phyloP scores from a whole-genome alignment of 2,329 filamentous ascomycete species.

The Sporothrix curviconia region DNA sequence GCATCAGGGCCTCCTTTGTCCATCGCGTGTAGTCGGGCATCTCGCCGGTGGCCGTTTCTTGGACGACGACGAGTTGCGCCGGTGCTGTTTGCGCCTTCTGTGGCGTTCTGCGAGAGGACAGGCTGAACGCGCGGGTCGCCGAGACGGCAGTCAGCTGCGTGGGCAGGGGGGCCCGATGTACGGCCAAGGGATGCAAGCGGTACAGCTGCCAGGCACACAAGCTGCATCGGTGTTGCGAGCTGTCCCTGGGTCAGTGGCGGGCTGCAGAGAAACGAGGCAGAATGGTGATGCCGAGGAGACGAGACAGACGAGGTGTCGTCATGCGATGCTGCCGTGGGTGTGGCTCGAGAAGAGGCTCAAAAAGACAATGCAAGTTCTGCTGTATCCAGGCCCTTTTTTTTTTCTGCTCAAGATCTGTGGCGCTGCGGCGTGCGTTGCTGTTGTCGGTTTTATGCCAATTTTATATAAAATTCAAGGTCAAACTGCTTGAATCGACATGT shows the following conservation, averaged over 20 bases:
- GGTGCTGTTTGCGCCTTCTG: too few relatives aligned
- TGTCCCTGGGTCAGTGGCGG: background rate
- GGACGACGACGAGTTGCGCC: background rate
- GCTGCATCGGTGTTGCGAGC: background rate
- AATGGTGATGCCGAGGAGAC: background rate
- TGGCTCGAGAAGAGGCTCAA: background rate
- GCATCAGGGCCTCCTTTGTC: conserved; percentile 32
- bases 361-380: background rate
- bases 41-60: background rate
- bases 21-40: conserved; percentile 20
- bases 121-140: too few relatives aligned
- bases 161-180: too few relatives aligned
- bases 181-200: too few relatives aligned
- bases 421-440: too few relatives aligned
- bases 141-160: too few relatives aligned
- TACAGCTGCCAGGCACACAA: background rate
- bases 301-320: background rate
- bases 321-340: too few relatives aligned
- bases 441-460: too few relatives aligned
- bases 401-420: too few relatives aligned
- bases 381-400: background rate
- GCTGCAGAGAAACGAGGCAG: background rate
- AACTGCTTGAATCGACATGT: too few relatives aligned
- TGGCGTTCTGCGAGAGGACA: too few relatives aligned
- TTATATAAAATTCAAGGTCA: too few relatives aligned